These are phyloP conservation scores for Malbranchea zuffiana DNA, from an alignment of 2,329 filamentous ascomycete species.

Conservation along the genomic window DNA sequence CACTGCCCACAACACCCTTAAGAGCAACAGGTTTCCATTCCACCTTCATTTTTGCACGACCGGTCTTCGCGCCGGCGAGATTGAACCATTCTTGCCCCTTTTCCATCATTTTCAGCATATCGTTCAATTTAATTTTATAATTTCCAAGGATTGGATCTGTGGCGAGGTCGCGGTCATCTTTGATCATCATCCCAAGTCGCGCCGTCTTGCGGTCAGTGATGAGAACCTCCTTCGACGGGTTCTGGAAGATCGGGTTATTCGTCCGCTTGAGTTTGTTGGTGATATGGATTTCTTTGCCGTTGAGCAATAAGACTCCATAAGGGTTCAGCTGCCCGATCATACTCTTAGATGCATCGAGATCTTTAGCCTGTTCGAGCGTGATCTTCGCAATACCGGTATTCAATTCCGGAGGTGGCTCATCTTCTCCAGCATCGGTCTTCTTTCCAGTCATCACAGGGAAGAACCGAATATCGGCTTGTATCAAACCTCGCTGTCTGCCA, in stretches of 20 bases:
- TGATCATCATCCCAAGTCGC: constrained; percentile 82
- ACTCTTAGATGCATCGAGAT: constrained; percentile 85
- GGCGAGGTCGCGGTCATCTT: constrained; percentile 81
- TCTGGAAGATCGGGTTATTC: constrained; percentile 93
- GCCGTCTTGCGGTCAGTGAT: constrained; percentile 88
- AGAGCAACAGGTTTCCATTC: constrained; percentile 94
- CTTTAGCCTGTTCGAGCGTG: constrained; percentile 90
- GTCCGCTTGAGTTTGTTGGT: constrained; percentile 92
- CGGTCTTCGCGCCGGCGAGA: constrained; percentile 65
- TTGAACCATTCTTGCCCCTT: constrained; percentile 97
- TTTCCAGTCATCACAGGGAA: constrained; percentile 77
- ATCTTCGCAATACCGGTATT: constrained; percentile 92
- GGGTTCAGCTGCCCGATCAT: constrained; percentile 84
- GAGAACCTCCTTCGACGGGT: constrained; percentile 84
- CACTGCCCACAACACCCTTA: constrained; percentile 62
- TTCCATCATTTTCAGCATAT: constrained; percentile 79
- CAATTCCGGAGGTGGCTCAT: constrained; percentile 71
- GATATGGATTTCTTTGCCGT: constrained; percentile 79
- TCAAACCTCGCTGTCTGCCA: constrained; percentile 68
- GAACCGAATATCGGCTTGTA: constrained; percentile 79
- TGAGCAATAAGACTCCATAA: constrained; percentile 78
- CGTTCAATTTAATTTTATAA: constrained; percentile 90
- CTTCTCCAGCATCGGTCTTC: constrained; percentile 63
- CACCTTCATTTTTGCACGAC: constrained; percentile 78
- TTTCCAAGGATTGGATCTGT: constrained; percentile 76